These are phyloP conservation scores for Hanseniaspora lachancei DNA, from an alignment of 805 yeast species.

Conservation along the genomic window DNA sequence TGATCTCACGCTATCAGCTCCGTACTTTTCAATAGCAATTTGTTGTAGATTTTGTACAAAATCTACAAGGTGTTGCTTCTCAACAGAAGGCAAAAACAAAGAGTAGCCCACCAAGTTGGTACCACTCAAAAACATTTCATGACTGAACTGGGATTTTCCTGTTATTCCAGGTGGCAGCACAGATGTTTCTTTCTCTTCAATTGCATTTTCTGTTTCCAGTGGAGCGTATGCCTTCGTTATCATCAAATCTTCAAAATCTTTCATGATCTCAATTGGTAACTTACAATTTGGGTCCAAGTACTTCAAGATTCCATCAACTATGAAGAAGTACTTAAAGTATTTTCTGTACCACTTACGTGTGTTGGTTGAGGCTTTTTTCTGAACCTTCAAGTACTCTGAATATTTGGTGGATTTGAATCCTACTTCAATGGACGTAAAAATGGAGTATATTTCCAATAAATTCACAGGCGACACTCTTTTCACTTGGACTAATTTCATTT, in stretches of 20 bases:
- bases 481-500: not conserved
- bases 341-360: slow-evolving; percentile 12
- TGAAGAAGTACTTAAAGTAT: slow-evolving; percentile 10
- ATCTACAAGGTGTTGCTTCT: not conserved
- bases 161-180: not conserved
- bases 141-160: slow-evolving; percentile 4
- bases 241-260: slow-evolving; percentile 11
- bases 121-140: slow-evolving; percentile 12
- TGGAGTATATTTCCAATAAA: not conserved
- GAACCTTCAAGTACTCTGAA: slow-evolving; percentile 1
- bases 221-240: slow-evolving; percentile 1
- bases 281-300: slow-evolving; percentile 5
- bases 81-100: slow-evolving; percentile 3
- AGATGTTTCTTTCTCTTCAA: not conserved
- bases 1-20: not conserved
- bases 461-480: slow-evolving; percentile 10
- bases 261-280: slow-evolving; percentile 8
- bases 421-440: not conserved
- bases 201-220: not conserved
- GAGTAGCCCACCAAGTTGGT: slow-evolving; percentile 6
- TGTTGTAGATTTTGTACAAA: not conserved
- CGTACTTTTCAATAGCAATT: slow-evolving; percentile 2
- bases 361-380: not conserved
- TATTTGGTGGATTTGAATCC: slow-evolving; percentile 6
- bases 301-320: slow-evolving; percentile 8